Evolutionary conservation across 2,329 filamentous ascomycete genomes (phyloP), one percentile per base, ranked within the genome.

Genomic region (Cercospora zeae-maydis): DNA sequence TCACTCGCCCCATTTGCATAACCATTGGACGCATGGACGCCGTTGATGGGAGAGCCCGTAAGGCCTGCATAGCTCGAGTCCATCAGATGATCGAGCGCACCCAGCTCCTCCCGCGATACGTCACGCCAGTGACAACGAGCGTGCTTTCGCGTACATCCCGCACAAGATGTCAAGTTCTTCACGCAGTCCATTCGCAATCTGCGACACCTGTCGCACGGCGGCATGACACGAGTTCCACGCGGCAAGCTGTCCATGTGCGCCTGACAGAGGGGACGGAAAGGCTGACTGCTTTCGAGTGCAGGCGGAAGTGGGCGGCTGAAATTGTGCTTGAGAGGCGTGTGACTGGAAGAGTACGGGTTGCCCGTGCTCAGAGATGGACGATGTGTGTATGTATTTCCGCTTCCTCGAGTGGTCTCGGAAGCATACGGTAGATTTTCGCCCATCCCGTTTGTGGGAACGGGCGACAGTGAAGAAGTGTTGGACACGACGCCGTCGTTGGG

Each of bases 61-160:
- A 51, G 54, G 10, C 52, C 60, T 13, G 61, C 45, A 56, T 69
- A 69, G 10, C 62, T 65, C 4, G 68, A 63, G 27, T 71, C 70
- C 69, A 70, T 69, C 21, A 73, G 58, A 19, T 73, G 69, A 37
- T 75, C 73, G 1, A 76, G 65, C 4, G 67, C 71, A 31, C 70
- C 69, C 11, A 76, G 67, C 70, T 96, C 92, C 2, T 89, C 88
- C 33, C 91, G 86, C 14, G 86, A 87, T n/a, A 95, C 85, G 49
- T 89, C 86, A 68, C 88, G 90, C 92, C 92, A 96, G 13, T 87
- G 88, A 75, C 92, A 96, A 71, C 92, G 93, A 19, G 91, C 91
- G 74, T 96, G 92, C 74, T 96, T 96, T 75, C 91, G 93, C 0
- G 92, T 96, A 75, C 92, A 96, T 21, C 91, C 91, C 75, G 89